Evolutionary conservation across 2,329 filamentous ascomycete genomes (phyloP), one percentile per base, ranked within the genome.

Genomic region (Dactylellina parvicollis): DNA sequence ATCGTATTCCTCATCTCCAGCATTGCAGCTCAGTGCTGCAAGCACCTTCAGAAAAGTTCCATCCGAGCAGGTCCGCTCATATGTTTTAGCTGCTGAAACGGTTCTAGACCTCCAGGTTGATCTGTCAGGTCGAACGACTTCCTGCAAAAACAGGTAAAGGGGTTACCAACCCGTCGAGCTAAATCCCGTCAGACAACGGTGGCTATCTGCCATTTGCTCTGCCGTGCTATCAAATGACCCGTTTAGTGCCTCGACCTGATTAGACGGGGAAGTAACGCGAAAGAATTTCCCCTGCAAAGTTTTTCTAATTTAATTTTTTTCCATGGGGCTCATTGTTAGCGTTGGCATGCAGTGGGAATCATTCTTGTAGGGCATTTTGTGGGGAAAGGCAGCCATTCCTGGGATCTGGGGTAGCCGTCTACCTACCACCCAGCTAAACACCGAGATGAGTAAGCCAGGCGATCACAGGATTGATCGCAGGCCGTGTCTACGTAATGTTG

Each of bases 341-440:
- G 56, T 59, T 10, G 46, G 52, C 36, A 26, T 46, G 52, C 54
- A 46, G 44, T n/a, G 62, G 62, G 18, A 50, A 26, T 54, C 4
- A 52, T 65, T 65, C 60, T 65, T 47, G 44, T 71, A 59, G 30
- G 67, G 60, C 50, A 60, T 57, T 73, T 61, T 73, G 69, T 66
- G 69, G 69, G 69, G 69, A 73, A n/a, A 73, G 24, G 34, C 38
- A 60, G 26, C 54, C 57, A 64, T 52, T 67, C 22, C 42, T 64
- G 66, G 30, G 50, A 73, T 73, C 69, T 55, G 69, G 69, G 69
- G 69, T 66, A 73, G 18, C 54, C 55, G 28, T 62, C 69, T 66
- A 69, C 44, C 24, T 12, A 14, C 47, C 49, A 22, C 10, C 59
- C 22, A 40, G 36, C 16, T 55, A 18, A 30, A 24, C 47, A 22